Evolutionary conservation across 192 early-diverging fungal genomes (phyloP).

Genomic region (Coemansia sp.): DNA sequence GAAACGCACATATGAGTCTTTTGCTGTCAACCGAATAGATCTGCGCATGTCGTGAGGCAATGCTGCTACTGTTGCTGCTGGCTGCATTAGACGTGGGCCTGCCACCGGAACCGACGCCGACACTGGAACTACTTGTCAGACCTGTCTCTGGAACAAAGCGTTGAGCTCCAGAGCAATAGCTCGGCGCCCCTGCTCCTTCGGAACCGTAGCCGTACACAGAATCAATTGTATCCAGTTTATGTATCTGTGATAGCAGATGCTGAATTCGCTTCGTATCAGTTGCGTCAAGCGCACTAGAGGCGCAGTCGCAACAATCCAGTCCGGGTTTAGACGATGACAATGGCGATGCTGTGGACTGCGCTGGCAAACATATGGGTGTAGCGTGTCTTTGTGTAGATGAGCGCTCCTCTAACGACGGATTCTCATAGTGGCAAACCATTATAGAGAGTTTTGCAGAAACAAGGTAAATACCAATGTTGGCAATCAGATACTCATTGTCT

Average conservation of each 20-base stretch:
- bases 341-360: neutral
- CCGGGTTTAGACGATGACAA: conserved; percentile 15
- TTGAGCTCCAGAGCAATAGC: conserved; percentile 1
- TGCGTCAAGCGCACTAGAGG: conserved; percentile 23
- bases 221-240: conserved; percentile 34
- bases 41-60: conserved; percentile 51
- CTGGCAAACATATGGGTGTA: neutral
- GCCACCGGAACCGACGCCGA: conserved; percentile 11
- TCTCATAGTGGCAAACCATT: conserved; percentile 53
- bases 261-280: conserved; percentile 34
- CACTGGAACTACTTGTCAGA: neutral
- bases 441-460: conserved; percentile 45
- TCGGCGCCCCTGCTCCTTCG: neutral
- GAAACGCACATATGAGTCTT: conserved; percentile 47
- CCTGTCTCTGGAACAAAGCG: neutral
- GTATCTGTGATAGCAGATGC: conserved; percentile 39
- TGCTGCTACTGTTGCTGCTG: conserved; percentile 6
- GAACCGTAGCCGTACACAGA: neutral
- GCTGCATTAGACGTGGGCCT: neutral
- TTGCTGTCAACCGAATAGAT: conserved; percentile 43
- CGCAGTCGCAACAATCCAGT: conserved; percentile 36
- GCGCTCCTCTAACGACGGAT: conserved; percentile 14
- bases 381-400: conserved; percentile 6
- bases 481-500: conserved; percentile 43
- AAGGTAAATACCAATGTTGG: conserved; percentile 50